These are phyloP conservation scores for Aureobasidium lini DNA, from an alignment of 2,329 filamentous ascomycete species.

Conservation along the genomic window DNA sequence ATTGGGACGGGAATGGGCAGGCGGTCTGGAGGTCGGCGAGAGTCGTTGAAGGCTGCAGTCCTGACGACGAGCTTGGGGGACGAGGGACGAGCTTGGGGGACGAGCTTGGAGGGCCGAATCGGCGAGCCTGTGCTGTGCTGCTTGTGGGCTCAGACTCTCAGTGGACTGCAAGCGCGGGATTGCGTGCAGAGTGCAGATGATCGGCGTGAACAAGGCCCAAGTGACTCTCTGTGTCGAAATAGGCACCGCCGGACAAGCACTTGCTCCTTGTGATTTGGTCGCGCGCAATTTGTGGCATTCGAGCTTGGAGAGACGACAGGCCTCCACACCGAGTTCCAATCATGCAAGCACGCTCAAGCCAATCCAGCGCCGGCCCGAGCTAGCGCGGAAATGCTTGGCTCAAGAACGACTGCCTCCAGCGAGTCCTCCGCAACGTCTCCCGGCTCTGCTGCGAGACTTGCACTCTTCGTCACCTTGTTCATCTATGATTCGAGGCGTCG, in stretches of 20 bases:
- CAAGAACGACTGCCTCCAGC: background rate
- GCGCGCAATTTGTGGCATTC: conserved; percentile 6
- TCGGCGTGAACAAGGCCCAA: conserved; percentile 26
- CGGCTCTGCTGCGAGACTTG: background rate
- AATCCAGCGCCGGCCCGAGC: conserved; percentile 7
- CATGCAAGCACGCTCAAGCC: conserved; percentile 12
- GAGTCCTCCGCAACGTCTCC: background rate
- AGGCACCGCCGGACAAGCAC: conserved; percentile 6
- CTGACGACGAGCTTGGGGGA: conserved; percentile 1
- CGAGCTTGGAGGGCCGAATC: background rate
- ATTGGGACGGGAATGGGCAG: conserved; percentile 7
- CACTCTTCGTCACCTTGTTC: background rate
- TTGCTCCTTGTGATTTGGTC: conserved; percentile 12
- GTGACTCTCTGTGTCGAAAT: conserved; percentile 13
- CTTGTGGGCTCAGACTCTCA: background rate
- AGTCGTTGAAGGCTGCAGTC: conserved; percentile 7
- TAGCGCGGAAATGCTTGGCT: conserved; percentile 3
- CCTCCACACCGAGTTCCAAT: conserved; percentile 1
- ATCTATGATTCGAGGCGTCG: conserved; percentile 7
- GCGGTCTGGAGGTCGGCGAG: background rate
- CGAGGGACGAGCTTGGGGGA: background rate
- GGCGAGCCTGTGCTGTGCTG: background rate
- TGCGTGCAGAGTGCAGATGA: conserved; percentile 43
- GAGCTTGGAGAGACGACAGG: background rate
- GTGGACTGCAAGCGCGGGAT: conserved; percentile 24